Base-by-base conservation (phyloP, 2,329 filamentous ascomycete species). In the Myriosclerotinia duriaeana region DNA sequence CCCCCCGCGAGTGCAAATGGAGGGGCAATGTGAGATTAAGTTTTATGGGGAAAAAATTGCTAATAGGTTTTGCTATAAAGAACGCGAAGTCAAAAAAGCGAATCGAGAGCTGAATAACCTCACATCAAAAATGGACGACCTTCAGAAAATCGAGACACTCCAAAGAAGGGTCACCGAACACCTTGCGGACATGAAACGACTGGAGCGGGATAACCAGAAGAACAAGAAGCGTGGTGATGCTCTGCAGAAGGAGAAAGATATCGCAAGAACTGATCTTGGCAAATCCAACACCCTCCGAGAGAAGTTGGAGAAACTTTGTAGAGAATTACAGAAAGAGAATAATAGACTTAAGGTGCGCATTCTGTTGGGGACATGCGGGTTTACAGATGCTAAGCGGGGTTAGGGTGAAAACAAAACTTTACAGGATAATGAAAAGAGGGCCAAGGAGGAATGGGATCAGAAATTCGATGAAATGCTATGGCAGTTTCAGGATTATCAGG, bases 221-320 rank as follows among this genome's bases (percentile, higher is more conserved):
- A 95, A 94, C 74, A 98, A 97, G 83, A 96, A 97, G 78, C 89
- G 93, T 34, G 92, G 91, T 36, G 95, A 99, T 77, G 90, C 92
- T 75, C 79, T 99, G 65, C 95, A 99, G 78, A 99, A 98, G 78
- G 95, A 99, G 75, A 96, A 96, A 78, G 95, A 99, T 77, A 88
- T 91, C 72, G 90, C 90, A 66, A 88, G 93, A 73, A 90, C 89
- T 56, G 95, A 99, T 77, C 83, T 97, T 66, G 94, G 88, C 79
- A 97, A 97, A 80, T 94, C 93, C 30, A 89, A 91, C 26, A 90
- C 89, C 1, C 87, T 98, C 76, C 97, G 96, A 78, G 93, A 98
- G 78, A 98, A 98, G 79, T 82, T 99, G 55, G 95, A 99, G 79
- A 99, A 98, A 77, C 83, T 99, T 42, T 97, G 93, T 74, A 85